Percentiles rank a stretch among this genome's conserved stretches.
Conservation (phyloP, 177 flowering plant species). For the Vitis hybrid region DNA sequence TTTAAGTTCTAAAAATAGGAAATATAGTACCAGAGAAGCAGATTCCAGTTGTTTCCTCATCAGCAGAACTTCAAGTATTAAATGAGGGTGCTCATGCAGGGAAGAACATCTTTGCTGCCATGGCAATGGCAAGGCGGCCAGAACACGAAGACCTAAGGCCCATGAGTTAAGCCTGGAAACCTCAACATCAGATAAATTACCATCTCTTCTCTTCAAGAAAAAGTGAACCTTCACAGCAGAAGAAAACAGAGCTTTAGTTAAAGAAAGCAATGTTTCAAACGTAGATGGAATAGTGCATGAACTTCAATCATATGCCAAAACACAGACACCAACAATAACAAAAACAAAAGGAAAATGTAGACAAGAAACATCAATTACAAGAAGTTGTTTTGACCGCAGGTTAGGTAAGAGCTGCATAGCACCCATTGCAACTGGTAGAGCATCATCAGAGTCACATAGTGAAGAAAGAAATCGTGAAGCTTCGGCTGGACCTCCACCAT, state of each 20-base stretch:
- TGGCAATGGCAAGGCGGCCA: conserved; percentile 90
- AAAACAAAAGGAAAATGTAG: neutral
- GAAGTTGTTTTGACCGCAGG: conserved; percentile 94
- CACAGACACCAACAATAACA: neutral
- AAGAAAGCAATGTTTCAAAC: neutral
- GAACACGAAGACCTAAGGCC: conserved; percentile 99
- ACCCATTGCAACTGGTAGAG: conserved; percentile 95
- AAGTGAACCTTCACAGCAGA: conserved; percentile 80
- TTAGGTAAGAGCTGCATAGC: conserved; percentile 97
- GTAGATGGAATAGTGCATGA: neutral
- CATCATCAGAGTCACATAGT: conserved; percentile 92
- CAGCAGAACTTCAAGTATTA: conserved; percentile 90
- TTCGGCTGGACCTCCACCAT: conserved; percentile 99
- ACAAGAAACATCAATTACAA: conserved; percentile 46
- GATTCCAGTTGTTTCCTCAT: conserved; percentile 98
- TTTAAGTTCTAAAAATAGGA: neutral
- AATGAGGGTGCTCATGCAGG: conserved; percentile 91
- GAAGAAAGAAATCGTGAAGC: conserved; percentile 98
- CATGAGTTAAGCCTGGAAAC: conserved; percentile 87
- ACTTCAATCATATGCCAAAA: neutral
- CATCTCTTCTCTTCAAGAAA: conserved; percentile 88
- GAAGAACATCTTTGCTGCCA: conserved; percentile 99
- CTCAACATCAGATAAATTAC: conserved; percentile 81
- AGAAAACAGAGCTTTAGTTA: neutral
- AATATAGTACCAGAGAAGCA: conserved; percentile 74